Base-by-base conservation (phyloP, 2,329 filamentous ascomycete genomes). In the Cladosporium austrohemisphaericum region DNA sequence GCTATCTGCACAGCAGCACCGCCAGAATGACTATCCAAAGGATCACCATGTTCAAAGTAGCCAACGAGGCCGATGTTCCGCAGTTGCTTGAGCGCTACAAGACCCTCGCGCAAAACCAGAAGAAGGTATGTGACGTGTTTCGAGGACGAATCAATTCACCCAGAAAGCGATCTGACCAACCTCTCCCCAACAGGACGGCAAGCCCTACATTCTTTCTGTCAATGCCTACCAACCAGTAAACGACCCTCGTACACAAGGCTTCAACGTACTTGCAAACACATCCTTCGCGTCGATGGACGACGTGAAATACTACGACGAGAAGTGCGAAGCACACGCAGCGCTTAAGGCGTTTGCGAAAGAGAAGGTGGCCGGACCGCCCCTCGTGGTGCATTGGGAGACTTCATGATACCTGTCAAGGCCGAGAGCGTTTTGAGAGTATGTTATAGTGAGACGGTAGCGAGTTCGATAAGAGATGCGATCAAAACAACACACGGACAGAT, bases 161-260 rank as follows among this genome's bases (percentile, higher is more conserved):
- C n/a, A n/a, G n/a, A n/a, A n/a, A n/a, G n/a, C n/a, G n/a, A n/a
- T n/a, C n/a, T n/a, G n/a, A n/a, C n/a, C n/a, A n/a, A n/a, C n/a
- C n/a, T n/a, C n/a, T n/a, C n/a, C n/a, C n/a, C n/a, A n/a, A n/a
- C 41, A 88, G 85, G 77, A 86, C 59, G 84, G 83, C 54, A 81
- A 85, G 63, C 81, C 81, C 1, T 89, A 88, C 65, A 85, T 89
- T 56, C 67, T 81, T 36, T 73, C 74, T 50, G 71, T 80, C 55
- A 71, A 67, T n/a, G 81, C 78, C 11, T 78, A 78, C 25, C 65
- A 70, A 18, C 74, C 77, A 7, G 68, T 79, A 54, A 71, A 76
- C 7, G 81, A 86, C 58, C 70, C 76, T 14, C 79, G 83, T 23
- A 76, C 74, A 56, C 78, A 84, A 65, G 85, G 84, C 35, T 87